Evolutionary conservation across 805 yeast species (phyloP).

Genomic region (Candida krabiensis): DNA sequence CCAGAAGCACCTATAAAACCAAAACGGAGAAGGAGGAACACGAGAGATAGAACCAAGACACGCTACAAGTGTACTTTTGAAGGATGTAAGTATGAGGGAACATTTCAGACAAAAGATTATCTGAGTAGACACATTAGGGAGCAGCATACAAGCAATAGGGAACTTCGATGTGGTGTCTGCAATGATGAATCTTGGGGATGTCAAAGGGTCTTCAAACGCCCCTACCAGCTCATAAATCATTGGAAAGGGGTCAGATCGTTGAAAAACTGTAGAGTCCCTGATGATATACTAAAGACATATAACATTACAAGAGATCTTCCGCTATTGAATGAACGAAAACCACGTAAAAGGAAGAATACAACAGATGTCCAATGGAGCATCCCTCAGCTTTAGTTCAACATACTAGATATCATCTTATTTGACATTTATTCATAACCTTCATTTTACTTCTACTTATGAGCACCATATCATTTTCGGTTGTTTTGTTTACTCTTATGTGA

Average conservation of each 20-base stretch:
- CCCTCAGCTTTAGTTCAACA: too few relatives aligned
- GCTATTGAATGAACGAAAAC: not conserved
- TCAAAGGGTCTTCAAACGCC: constrained; percentile 25
- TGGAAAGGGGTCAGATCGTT: constrained; percentile 28
- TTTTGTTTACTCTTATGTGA: too few relatives aligned
- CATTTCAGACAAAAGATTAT: constrained; percentile 29
- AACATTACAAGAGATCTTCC: not conserved
- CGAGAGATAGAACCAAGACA: too few relatives aligned
- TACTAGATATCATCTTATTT: too few relatives aligned
- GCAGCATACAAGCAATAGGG: constrained; percentile 25
- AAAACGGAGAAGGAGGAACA: too few relatives aligned
- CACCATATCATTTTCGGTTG: too few relatives aligned
- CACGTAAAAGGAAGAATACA: too few relatives aligned
- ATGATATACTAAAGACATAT: not conserved
- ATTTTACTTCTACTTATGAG: too few relatives aligned
- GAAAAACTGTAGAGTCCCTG: constrained; percentile 24
- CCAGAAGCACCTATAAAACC: too few relatives aligned
- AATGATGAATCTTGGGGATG: constrained; percentile 27
- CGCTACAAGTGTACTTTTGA: constrained; percentile 11
- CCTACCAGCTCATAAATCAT: constrained; percentile 29
- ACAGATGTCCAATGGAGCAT: too few relatives aligned
- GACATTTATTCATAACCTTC: too few relatives aligned
- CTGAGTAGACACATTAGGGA: constrained; percentile 31
- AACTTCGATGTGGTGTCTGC: constrained; percentile 24
- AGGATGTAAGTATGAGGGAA: constrained; percentile 29